Evolutionary conservation across 164 flowering plant species (phyloP).

Genomic region (Berberis vulgaris): DNA sequence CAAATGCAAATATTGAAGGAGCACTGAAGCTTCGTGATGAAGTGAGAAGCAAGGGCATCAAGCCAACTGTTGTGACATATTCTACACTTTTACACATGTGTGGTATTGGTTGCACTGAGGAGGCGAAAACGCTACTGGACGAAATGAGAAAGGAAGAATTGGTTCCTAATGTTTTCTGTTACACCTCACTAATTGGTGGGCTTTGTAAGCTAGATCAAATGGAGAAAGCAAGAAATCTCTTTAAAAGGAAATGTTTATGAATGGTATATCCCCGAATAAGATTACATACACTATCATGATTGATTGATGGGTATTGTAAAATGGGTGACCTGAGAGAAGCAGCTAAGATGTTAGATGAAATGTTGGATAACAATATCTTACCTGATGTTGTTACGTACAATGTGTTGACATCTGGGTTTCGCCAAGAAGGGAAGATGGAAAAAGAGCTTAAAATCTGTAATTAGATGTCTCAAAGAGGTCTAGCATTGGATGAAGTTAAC

Average conservation of each 20-base stretch:
- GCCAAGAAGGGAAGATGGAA: constrained; percentile 38
- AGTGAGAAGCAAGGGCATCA: constrained; percentile 54
- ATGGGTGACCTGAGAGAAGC: constrained; percentile 19
- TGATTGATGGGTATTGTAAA: too few species aligned
- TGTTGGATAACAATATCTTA: constrained; percentile 44
- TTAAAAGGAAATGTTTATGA: constrained; percentile 43
- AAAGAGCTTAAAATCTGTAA: constrained; percentile 42
- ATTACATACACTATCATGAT: too few species aligned
- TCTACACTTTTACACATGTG: constrained; percentile 50
- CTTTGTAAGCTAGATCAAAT: constrained; percentile 60
- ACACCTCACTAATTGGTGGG: constrained; percentile 31
- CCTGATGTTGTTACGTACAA: constrained; percentile 58
- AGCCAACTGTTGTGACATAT: constrained; percentile 45
- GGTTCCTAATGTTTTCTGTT: constrained; percentile 41
- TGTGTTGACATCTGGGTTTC: constrained; percentile 13
- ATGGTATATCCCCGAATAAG: constrained; percentile 13
- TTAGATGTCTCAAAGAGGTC: not conserved
- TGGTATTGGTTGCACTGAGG: constrained; percentile 35
- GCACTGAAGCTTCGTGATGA: constrained; percentile 44
- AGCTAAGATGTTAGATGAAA: constrained; percentile 35
- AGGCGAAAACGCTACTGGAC: constrained; percentile 35
- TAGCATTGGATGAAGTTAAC: constrained; percentile 40
- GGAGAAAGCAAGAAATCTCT: constrained; percentile 33
- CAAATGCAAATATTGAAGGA: constrained; percentile 31
- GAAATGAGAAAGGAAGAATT: constrained; percentile 53